Conservation (phyloP, 2,329 filamentous ascomycete genomes). For the Aureobasidium vineae region DNA sequence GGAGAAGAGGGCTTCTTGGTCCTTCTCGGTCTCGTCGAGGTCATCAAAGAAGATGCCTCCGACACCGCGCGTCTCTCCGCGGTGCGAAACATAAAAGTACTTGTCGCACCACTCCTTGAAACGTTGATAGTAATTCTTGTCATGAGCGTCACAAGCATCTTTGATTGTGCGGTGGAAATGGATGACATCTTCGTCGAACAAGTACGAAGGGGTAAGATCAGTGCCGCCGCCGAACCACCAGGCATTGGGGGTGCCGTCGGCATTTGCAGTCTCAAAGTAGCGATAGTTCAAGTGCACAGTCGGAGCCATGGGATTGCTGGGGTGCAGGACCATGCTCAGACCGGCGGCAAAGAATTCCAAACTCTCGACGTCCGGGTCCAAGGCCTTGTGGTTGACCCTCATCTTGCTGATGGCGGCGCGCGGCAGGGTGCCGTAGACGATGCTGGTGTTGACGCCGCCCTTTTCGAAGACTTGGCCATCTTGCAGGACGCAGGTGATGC, state of each 20-base stretch:
- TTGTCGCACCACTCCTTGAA: conserved; percentile 99
- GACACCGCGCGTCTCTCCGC: conserved; percentile 79
- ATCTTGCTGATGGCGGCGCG: conserved; percentile 87
- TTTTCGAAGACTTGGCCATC: conserved; percentile 98
- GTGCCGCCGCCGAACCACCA: conserved; percentile 99
- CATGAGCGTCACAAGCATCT: conserved; percentile 87
- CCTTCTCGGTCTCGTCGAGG: conserved; percentile 80
- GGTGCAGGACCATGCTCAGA: conserved; percentile 88
- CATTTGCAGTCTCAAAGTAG: conserved; percentile 93
- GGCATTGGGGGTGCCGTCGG: conserved; percentile 74
- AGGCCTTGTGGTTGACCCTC: conserved; percentile 90
- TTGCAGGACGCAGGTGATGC: conserved; percentile 91
- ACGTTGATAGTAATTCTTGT: conserved; percentile 83
- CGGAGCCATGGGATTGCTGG: conserved; percentile 92
- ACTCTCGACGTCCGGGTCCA: conserved; percentile 73
- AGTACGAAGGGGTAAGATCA: conserved; percentile 87
- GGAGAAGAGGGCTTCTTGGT: conserved; percentile 84
- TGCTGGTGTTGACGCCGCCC: conserved; percentile 89
- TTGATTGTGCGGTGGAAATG: conserved; percentile 97
- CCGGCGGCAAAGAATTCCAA: conserved; percentile 95
- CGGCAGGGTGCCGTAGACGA: conserved; percentile 90
- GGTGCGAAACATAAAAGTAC: conserved; percentile 94
- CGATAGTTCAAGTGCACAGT: conserved; percentile 98
- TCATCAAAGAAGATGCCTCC: conserved; percentile 99
- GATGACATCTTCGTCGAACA: conserved; percentile 95